phyloP scores from a whole-genome alignment of 2,329 filamentous ascomycete genomes.

The Periconia sp. region DNA sequence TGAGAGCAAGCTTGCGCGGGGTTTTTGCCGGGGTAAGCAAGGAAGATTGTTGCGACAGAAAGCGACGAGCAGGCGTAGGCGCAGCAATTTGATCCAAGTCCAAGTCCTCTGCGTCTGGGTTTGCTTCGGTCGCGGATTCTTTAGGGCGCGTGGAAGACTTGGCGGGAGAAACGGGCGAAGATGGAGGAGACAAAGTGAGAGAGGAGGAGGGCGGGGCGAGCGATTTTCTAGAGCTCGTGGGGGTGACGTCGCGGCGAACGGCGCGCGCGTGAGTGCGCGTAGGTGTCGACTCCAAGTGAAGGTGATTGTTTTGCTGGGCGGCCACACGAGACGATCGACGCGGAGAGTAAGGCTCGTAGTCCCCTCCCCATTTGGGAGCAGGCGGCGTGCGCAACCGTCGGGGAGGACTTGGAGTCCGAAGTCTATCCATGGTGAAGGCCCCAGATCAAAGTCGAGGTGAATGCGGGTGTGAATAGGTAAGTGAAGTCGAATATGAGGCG shows the following conservation, averaged over 20 bases:
- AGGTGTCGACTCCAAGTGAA: slow-evolving; percentile 25
- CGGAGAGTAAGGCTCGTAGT: slow-evolving; percentile 72
- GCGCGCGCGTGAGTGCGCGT: slow-evolving; percentile 24
- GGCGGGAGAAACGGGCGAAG: slow-evolving; percentile 42
- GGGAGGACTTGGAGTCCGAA: slow-evolving; percentile 62
- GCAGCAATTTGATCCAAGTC: slow-evolving; percentile 31
- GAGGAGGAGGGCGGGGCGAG: slow-evolving; percentile 45
- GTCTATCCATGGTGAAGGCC: slow-evolving; percentile 39
- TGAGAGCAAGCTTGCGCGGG: slow-evolving; percentile 61
- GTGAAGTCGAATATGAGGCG: slow-evolving; percentile 16
- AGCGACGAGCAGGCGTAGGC: slow-evolving; percentile 28
- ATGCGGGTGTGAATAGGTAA: not conserved
- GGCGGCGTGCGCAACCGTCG: slow-evolving; percentile 64
- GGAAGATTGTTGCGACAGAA: slow-evolving; percentile 52
- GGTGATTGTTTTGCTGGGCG: slow-evolving; percentile 48
- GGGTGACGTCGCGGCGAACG: slow-evolving; percentile 28
- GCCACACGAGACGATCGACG: slow-evolving; percentile 66
- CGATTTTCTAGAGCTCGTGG: slow-evolving; percentile 28
- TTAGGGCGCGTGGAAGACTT: slow-evolving; percentile 32
- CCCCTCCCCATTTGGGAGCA: slow-evolving; percentile 70
- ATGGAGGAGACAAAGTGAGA: slow-evolving; percentile 49
- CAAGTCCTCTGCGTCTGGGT: slow-evolving; percentile 25
- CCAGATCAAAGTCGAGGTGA: too few relatives aligned
- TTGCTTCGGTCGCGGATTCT: not conserved
- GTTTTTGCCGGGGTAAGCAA: slow-evolving; percentile 80